phyloP scores from a whole-genome alignment of 2,329 filamentous ascomycete species.

The Amesomyces nigricolor region DNA sequence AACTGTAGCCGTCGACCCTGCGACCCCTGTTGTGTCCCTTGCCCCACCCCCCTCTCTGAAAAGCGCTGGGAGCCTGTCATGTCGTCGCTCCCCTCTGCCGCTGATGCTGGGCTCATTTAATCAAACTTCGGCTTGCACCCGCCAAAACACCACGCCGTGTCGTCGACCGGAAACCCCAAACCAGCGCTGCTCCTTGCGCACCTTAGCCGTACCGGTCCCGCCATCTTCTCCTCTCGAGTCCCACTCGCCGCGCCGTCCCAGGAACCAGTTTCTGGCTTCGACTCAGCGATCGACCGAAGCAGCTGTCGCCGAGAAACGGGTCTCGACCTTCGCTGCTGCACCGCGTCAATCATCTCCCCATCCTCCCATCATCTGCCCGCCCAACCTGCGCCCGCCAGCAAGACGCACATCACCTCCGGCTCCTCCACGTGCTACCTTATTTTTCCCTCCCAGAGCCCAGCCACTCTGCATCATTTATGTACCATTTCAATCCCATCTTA shows the following conservation, averaged over 20 bases:
- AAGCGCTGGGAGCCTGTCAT: too few relatives aligned
- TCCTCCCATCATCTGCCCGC: neutral
- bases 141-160: too few relatives aligned
- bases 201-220: too few relatives aligned
- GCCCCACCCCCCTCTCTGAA: too few relatives aligned
- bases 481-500: slow-evolving; percentile 8
- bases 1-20: too few relatives aligned
- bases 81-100: too few relatives aligned
- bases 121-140: too few relatives aligned
- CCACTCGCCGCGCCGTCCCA: neutral
- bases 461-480: slow-evolving; percentile 7
- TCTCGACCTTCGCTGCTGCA: slow-evolving; percentile 10
- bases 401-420: neutral
- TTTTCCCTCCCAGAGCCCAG: neutral
- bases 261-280: neutral
- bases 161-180: too few relatives aligned
- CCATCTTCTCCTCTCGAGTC: neutral
- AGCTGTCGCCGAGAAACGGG: slow-evolving; percentile 6
- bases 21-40: too few relatives aligned
- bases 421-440: slow-evolving; percentile 4
- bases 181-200: too few relatives aligned
- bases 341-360: slow-evolving; percentile 14
- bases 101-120: too few relatives aligned
- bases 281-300: slow-evolving; percentile 11
- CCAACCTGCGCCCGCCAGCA: neutral